phyloP scores from a whole-genome alignment of 371 early-diverging fungal genomes.

The Dinochytrium kinnereticum region DNA sequence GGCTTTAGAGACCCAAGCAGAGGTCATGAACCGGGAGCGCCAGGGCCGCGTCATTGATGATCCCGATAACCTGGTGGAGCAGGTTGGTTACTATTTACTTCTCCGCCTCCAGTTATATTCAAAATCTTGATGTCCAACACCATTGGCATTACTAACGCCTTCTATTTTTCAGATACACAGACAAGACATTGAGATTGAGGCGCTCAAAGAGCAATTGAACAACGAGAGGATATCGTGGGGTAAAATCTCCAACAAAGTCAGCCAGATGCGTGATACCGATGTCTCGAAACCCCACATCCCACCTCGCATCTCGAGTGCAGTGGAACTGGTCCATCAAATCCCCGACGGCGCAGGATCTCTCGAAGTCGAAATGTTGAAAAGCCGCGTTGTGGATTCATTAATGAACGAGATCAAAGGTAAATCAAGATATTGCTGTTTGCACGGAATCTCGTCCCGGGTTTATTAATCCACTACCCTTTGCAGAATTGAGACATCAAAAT shows the following conservation, averaged over 20 bases:
- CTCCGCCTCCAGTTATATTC: too few relatives aligned
- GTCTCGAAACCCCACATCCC: background rate
- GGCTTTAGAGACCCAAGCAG: background rate
- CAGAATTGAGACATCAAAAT: constrained; percentile 2
- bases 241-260: constrained; percentile 11
- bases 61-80: background rate
- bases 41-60: background rate
- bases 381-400: background rate
- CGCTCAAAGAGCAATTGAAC: constrained; percentile 2
- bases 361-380: constrained; percentile 17
- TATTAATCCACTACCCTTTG: background rate
- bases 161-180: background rate
- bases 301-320: constrained; percentile 11
- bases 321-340: constrained; percentile 10
- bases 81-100: too few relatives aligned
- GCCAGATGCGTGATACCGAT: background rate
- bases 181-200: constrained; percentile 7
- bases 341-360: constrained; percentile 11
- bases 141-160: too few relatives aligned
- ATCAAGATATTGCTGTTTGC: too few relatives aligned
- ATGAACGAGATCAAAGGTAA: constrained; percentile 16
- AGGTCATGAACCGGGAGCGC: background rate
- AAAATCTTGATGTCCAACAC: too few relatives aligned
- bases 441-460: too few relatives aligned
- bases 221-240: background rate